Evolutionary conservation across 148 eudicot species (phyloP).

Genomic region (Chenopodium berlandieri): DNA sequence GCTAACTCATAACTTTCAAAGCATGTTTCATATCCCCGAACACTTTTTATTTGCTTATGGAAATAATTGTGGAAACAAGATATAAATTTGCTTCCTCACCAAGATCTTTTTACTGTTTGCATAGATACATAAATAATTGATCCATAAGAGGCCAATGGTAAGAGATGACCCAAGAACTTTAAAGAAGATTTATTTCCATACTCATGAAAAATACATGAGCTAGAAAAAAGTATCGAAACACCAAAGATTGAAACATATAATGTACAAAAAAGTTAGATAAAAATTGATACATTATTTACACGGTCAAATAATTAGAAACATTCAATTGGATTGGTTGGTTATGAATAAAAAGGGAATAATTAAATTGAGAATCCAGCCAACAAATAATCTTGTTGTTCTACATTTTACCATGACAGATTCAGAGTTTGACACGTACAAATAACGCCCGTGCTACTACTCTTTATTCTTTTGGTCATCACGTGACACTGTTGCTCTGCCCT

Average conservation of each 20-base stretch:
- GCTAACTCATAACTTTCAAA: too few relatives aligned
- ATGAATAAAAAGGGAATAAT: background rate
- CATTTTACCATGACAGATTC: background rate
- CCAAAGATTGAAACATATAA: background rate
- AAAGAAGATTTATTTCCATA: background rate
- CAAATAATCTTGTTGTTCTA: background rate
- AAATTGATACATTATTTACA: background rate
- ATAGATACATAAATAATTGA: background rate
- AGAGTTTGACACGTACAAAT: background rate
- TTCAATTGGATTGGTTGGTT: background rate
- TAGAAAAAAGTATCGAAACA: background rate
- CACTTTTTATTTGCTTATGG: too few relatives aligned
- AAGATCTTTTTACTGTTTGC: background rate
- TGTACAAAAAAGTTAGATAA: background rate
- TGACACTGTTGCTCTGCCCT: background rate
- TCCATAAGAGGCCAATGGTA: background rate
- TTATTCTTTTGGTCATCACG: slow-evolving; percentile 8
- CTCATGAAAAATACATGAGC: background rate
- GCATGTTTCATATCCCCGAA: too few relatives aligned
- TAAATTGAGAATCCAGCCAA: background rate
- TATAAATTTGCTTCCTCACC: too few relatives aligned
- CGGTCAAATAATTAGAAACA: background rate
- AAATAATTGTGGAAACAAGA: too few relatives aligned
- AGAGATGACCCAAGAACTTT: background rate
- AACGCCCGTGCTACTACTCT: slow-evolving; percentile 16